Conservation (phyloP, 1,139 yeast genomes). For the Yamadazyma membranifaciens region DNA sequence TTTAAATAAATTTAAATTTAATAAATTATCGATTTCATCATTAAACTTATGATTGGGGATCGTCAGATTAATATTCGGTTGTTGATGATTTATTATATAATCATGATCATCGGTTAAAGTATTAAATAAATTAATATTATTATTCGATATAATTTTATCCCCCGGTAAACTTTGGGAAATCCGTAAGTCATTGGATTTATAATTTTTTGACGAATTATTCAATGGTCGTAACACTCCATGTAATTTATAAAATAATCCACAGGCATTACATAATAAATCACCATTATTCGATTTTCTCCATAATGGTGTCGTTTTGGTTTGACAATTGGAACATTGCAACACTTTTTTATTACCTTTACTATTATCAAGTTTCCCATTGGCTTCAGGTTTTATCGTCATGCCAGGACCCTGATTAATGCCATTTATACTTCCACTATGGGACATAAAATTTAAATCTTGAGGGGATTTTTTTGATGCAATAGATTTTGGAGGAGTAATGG, state of each 20-base stretch:
- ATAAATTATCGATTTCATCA: conserved; percentile 42
- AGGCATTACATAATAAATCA: conserved; percentile 46
- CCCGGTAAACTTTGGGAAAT: conserved; percentile 4
- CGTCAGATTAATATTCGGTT: too few species aligned
- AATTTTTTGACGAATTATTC: conserved; percentile 14
- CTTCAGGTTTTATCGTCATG: background rate
- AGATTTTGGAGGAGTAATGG: conserved; percentile 21
- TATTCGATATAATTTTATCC: conserved; percentile 24
- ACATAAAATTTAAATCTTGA: conserved; percentile 3
- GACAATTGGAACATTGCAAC: conserved; percentile 45
- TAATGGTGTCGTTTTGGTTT: conserved; percentile 45
- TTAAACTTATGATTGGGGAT: conserved; percentile 6
- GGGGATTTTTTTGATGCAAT: conserved; percentile 15
- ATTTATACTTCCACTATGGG: background rate
- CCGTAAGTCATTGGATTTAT: background rate
- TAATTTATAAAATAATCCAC: conserved; percentile 46
- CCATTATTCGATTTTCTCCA: conserved; percentile 49
- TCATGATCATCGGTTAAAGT: conserved; percentile 13
- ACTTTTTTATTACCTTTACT: conserved; percentile 18
- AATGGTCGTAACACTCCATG: conserved; percentile 48
- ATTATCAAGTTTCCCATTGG: background rate
- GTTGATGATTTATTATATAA: background rate
- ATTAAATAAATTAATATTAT: conserved; percentile 25
- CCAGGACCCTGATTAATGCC: background rate
- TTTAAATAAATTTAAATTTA: conserved; percentile 41